These are phyloP conservation scores for Penicillium sp. DNA, from an alignment of 2,329 filamentous ascomycete species.

Conservation along the genomic window DNA sequence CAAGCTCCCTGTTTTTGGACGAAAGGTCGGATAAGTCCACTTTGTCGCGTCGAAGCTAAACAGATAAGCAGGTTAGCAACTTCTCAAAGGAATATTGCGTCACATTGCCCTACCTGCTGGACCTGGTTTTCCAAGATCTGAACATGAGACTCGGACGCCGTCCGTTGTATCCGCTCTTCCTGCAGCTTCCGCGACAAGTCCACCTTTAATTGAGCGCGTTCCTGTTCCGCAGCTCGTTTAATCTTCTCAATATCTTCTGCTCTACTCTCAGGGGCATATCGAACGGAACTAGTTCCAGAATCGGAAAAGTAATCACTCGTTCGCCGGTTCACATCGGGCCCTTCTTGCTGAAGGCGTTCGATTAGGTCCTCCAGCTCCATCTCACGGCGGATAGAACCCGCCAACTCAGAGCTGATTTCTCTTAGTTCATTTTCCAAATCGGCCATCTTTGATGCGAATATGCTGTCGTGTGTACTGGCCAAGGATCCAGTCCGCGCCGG, in stretches of 20 bases:
- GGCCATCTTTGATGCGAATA: slow-evolving; percentile 59
- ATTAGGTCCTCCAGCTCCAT: slow-evolving; percentile 95
- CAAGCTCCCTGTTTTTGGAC: slow-evolving; percentile 69
- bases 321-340: slow-evolving; percentile 58
- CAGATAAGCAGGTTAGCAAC: slow-evolving; percentile 3
- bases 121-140: slow-evolving; percentile 75
- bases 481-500: slow-evolving; percentile 37
- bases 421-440: slow-evolving; percentile 93
- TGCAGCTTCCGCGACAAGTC: slow-evolving; percentile 82
- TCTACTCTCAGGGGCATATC: slow-evolving; percentile 60
- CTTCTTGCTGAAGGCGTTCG: slow-evolving; percentile 77
- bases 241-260: slow-evolving; percentile 72
- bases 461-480: slow-evolving; percentile 40
- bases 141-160: slow-evolving; percentile 76
- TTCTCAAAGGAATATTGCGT: neutral
- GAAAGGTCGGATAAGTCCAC: slow-evolving; percentile 44
- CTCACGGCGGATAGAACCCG: slow-evolving; percentile 85
- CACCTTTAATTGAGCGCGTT: slow-evolving; percentile 78
- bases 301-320: slow-evolving; percentile 99
- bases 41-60: slow-evolving; percentile 48
- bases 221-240: slow-evolving; percentile 79
- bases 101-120: slow-evolving; percentile 49
- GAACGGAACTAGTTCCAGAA: slow-evolving; percentile 80
- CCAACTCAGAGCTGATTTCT: slow-evolving; percentile 87
- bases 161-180: slow-evolving; percentile 72